Percentiles rank a stretch among this genome's conserved stretches.
These are phyloP conservation scores for Solanum microdontum DNA, from an alignment of 257 asterid species.

Conservation along the genomic window DNA sequence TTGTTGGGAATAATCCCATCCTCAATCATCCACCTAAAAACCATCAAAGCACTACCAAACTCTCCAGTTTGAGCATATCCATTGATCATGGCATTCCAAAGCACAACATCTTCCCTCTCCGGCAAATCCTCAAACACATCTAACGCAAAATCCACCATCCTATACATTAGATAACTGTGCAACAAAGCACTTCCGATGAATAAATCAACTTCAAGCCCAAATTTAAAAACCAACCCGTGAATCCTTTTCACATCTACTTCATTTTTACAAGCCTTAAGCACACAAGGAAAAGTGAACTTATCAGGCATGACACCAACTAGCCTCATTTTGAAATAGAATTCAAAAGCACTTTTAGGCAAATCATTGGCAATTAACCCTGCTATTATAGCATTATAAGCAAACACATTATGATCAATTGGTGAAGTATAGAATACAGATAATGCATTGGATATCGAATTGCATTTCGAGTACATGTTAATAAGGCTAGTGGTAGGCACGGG, in stretches of 20 bases:
- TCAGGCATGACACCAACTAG: conserved; percentile 49
- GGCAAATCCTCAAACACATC: conserved; percentile 60
- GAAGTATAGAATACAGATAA: conserved; percentile 42
- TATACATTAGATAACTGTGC: conserved; percentile 41
- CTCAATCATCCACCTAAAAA: conserved; percentile 50
- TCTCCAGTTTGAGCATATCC: conserved; percentile 54
- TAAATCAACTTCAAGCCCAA: conserved; percentile 47
- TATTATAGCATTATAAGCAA: conserved; percentile 54
- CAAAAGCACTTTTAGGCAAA: conserved; percentile 25
- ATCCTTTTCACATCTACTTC: conserved; percentile 27
- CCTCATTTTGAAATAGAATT: conserved; percentile 42
- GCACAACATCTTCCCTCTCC: conserved; percentile 44
- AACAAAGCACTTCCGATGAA: conserved; percentile 66
- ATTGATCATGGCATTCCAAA: conserved; percentile 81
- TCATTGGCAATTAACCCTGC: conserved; percentile 48
- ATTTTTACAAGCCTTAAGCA: conserved; percentile 50
- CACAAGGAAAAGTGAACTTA: conserved; percentile 70
- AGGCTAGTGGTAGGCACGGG: conserved; percentile 72
- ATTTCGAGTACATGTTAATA: conserved; percentile 82
- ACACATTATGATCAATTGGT: conserved; percentile 34
- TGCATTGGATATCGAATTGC: conserved; percentile 50
- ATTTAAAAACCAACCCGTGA: conserved; percentile 50
- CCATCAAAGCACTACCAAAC: conserved; percentile 26
- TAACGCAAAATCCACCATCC: conserved; percentile 39
- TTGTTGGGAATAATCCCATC: conserved; percentile 34